Conservation (phyloP, 2,329 filamentous ascomycete species). For the Neonectria coccinea region DNA sequence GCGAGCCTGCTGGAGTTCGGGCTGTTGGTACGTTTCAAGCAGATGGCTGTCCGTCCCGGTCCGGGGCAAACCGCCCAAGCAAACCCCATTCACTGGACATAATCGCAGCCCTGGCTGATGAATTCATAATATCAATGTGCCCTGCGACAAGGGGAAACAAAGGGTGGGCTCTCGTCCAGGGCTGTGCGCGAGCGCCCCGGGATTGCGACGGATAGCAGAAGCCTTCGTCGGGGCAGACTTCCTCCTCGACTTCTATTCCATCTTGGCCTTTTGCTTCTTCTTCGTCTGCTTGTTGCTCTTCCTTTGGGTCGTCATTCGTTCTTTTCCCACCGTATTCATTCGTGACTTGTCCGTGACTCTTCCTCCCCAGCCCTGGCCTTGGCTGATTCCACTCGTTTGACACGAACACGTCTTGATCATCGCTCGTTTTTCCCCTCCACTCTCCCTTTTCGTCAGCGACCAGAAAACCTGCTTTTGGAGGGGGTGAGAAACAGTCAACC, state of each 20-base stretch:
- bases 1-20: not conserved
- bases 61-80: conserved; percentile 12
- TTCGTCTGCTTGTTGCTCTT: conserved; percentile 2
- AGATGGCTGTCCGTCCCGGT: conserved; percentile 9
- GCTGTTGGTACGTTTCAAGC: conserved; percentile 25
- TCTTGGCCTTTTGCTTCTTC: not conserved
- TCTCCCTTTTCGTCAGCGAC: conserved; percentile 2
- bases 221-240: not conserved
- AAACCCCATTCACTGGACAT: not conserved
- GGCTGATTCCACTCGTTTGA: conserved; percentile 33
- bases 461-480: not conserved
- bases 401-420: conserved; percentile 23
- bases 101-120: no score
- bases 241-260: conserved; percentile 1
- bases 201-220: conserved; percentile 8
- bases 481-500: conserved; percentile 5
- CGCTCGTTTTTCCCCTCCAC: conserved; percentile 10
- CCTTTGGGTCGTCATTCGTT: not conserved
- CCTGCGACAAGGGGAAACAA: conserved; percentile 2
- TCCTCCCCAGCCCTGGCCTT: conserved; percentile 27
- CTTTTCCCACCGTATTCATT: not conserved
- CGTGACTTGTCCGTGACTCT: conserved; percentile 11
- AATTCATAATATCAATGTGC: no score
- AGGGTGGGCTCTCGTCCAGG: conserved; percentile 15
- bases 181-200: conserved; percentile 19